phyloP scores from a whole-genome alignment of 1,284 basidiomycete species.

The Marasmius tenuissimus region DNA sequence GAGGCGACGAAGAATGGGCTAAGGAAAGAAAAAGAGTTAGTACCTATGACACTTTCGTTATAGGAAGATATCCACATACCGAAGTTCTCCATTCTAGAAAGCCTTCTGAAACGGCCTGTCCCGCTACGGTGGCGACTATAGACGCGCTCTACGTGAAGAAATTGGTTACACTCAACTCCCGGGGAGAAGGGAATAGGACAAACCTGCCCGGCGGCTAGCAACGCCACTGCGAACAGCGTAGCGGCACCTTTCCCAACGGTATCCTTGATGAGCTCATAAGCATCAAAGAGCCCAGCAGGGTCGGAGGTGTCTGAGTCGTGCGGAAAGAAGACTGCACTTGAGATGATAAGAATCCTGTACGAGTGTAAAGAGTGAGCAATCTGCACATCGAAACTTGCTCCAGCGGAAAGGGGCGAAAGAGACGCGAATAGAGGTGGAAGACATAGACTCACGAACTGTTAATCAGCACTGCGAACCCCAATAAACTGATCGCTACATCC shows the following conservation, averaged over 20 bases:
- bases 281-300: constrained; percentile 2
- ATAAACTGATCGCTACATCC: not conserved
- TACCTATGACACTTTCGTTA: not conserved
- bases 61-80: constrained; percentile 23
- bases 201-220: not conserved
- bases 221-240: constrained; percentile 1
- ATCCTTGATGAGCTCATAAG: constrained; percentile 1
- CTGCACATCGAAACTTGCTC: too few relatives aligned
- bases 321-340: not conserved
- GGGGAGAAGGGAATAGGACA: not conserved
- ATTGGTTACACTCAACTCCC: not conserved
- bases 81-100: constrained; percentile 90
- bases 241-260: constrained; percentile 1
- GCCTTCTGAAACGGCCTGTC: constrained; percentile 91
- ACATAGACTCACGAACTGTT: not conserved
- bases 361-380: too few relatives aligned
- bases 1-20: constrained; percentile 28
- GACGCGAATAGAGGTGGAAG: not conserved
- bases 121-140: constrained; percentile 90
- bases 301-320: not conserved
- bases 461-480: constrained; percentile 4
- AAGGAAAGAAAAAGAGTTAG: not conserved
- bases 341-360: constrained; percentile 1
- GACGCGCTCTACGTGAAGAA: constrained; percentile 67
- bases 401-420: not conserved